Evolutionary conservation across 208 protist genomes (phyloP).

Genomic region (Acanthamoeba sp.): DNA sequence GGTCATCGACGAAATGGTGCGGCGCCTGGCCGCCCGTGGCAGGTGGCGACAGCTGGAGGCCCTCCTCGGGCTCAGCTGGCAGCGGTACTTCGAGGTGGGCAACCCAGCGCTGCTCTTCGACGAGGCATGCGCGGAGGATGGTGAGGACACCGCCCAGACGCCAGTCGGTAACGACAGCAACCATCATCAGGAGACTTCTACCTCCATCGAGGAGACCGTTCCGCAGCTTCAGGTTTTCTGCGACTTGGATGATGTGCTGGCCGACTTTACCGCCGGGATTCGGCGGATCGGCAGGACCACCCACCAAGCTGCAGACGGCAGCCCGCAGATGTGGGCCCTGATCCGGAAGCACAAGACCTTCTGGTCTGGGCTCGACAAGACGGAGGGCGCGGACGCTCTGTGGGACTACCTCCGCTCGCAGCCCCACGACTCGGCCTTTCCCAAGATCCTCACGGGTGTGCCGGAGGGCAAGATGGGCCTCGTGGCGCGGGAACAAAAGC

Average conservation of each 20-base stretch:
- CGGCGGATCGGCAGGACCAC: not conserved
- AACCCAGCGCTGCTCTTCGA: not conserved
- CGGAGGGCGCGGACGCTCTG: constrained; percentile 27
- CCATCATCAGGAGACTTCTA: no score
- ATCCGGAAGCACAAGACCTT: constrained; percentile 53
- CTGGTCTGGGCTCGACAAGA: not conserved
- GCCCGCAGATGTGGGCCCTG: constrained; percentile 60
- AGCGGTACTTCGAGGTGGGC: not conserved
- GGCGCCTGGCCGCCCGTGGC: not conserved
- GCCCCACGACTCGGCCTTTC: not conserved
- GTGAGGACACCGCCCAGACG: not conserved
- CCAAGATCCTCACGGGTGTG: constrained; percentile 63
- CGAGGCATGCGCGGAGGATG: not conserved
- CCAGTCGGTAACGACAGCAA: not conserved
- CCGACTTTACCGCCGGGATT: constrained; percentile 58
- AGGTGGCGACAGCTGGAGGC: constrained; percentile 49
- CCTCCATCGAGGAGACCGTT: not conserved
- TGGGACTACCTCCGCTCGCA: constrained; percentile 24
- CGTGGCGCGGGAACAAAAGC: constrained; percentile 35
- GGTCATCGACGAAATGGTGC: not conserved
- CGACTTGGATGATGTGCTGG: constrained; percentile 68
- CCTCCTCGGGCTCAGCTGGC: constrained; percentile 28
- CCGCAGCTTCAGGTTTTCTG: constrained; percentile 55
- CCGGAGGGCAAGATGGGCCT: constrained; percentile 61
- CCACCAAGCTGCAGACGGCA: not conserved